A percentile compares a stretch with the other conserved stretches of the same genome.
Conservation (phyloP, 2,329 filamentous ascomycete genomes). For the Diaporthe velutina region DNA sequence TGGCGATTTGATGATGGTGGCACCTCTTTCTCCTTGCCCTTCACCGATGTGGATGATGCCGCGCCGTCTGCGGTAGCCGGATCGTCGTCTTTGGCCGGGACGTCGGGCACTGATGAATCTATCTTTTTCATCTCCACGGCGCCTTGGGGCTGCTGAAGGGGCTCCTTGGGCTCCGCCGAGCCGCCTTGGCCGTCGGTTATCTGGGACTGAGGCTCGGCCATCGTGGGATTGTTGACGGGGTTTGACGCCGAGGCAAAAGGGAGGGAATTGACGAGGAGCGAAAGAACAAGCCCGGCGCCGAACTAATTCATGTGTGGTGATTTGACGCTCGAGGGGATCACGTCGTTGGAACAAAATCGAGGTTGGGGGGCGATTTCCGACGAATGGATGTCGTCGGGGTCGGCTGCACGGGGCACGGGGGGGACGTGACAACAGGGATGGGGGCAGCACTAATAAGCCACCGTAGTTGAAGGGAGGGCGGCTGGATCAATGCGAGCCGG, state of each 20-base stretch:
- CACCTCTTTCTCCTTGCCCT: slow-evolving; percentile 49
- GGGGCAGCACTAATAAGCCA: slow-evolving; percentile 25
- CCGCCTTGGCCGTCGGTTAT: slow-evolving; percentile 35
- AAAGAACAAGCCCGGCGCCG: slow-evolving; percentile 14
- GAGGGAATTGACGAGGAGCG: slow-evolving; percentile 28
- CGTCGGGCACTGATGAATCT: slow-evolving; percentile 31
- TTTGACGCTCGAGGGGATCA: slow-evolving; percentile 4
- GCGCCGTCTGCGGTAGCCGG: slow-evolving; percentile 35
- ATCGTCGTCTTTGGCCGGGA: slow-evolving; percentile 39
- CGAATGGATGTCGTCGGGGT: slow-evolving; percentile 31
- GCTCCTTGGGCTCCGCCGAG: slow-evolving; percentile 35
- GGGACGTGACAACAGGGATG: slow-evolving; percentile 33
- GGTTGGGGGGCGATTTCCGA: slow-evolving; percentile 18
- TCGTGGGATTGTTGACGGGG: slow-evolving; percentile 29
- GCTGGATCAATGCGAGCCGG: slow-evolving; percentile 6
- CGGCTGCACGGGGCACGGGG: slow-evolving; percentile 30
- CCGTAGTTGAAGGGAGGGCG: background rate
- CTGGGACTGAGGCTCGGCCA: slow-evolving; percentile 39
- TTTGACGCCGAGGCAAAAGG: slow-evolving; percentile 9
- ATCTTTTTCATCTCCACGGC: slow-evolving; percentile 40
- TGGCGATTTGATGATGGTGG: slow-evolving; percentile 43
- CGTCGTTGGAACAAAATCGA: background rate
- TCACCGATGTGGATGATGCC: slow-evolving; percentile 42
- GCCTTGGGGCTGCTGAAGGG: slow-evolving; percentile 38
- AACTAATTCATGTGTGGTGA: slow-evolving; percentile 35